Evolutionary conservation across 1,284 basidiomycete genomes (phyloP), one percentile per base, ranked within the genome.

Genomic region (Ceratobasidium sp.): DNA sequence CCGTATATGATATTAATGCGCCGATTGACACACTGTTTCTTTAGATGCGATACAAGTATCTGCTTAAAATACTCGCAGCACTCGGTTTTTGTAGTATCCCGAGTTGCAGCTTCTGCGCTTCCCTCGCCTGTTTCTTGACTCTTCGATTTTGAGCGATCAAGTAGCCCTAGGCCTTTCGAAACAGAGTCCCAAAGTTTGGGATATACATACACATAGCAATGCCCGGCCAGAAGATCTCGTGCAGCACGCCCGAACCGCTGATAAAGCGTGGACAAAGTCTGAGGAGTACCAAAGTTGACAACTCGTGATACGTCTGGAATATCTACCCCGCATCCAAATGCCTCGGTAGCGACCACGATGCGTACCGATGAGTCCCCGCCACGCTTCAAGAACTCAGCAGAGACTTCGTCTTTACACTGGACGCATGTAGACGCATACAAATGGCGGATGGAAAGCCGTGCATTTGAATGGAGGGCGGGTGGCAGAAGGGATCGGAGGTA

Each of bases 261-360:
- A 32, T 21, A 43, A 1, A 41, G 26, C 21, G 50, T 23, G 14
- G 13, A 4, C 35, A 38, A 38, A 16, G 30, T 35, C 2, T n/a
- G 32, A 58, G 57, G 57, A 8, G 35, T 58, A 1, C 57, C 57
- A 38, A n/a, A 58, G 35, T 58, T 58, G 38, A 58, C n/a, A 7
- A 38, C 57, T 5, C 35, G 57, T 13, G 2, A 5, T 9, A 58
- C 13, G 21, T 58, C 57, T 38, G 18, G 18, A 43, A 58, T 58
- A 41, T 58, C 57, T 2, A 58, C 35, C 2, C 57, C 57, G n/a
- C 57, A 58, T 8, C 57, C 57, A 43, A 58, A 58, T 41, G 57
- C 57, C 30, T 58, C 57, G 38, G 57, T 58, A 18, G 57, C 57
- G 6, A 58, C 57, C 7, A 58, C 30, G 3, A 52, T 26, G 11